Evolutionary conservation across 129 eudicot species (phyloP).

Genomic region (Escallonia rubra): DNA sequence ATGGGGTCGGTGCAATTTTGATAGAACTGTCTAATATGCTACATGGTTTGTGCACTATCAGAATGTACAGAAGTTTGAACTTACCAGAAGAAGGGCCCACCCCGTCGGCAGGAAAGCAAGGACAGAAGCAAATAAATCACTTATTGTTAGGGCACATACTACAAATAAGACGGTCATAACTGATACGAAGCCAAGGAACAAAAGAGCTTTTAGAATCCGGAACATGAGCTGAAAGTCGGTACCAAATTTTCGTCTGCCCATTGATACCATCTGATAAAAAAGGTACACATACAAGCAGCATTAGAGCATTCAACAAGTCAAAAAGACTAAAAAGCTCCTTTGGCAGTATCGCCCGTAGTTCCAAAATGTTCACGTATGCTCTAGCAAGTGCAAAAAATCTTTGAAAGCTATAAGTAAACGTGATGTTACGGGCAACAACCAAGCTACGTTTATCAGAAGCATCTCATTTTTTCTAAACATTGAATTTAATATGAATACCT

Average conservation of each 20-base stretch:
- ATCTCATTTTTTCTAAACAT: background rate
- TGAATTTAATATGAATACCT: slow-evolving; percentile 41
- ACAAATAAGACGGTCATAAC: slow-evolving; percentile 81
- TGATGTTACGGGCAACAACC: background rate
- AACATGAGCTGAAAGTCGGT: slow-evolving; percentile 98
- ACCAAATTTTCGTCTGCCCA: slow-evolving; percentile 91
- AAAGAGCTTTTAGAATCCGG: slow-evolving; percentile 89
- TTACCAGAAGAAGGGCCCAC: slow-evolving; percentile 90
- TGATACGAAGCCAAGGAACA: slow-evolving; percentile 86
- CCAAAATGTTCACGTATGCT: no score
- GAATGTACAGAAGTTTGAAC: slow-evolving; percentile 10
- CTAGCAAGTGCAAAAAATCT: no score
- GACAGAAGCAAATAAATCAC: slow-evolving; percentile 77
- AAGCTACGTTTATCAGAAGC: background rate
- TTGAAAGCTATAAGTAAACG: no score
- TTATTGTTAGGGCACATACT: slow-evolving; percentile 61
- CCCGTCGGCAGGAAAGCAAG: slow-evolving; percentile 96
- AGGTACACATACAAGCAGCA: slow-evolving; percentile 11
- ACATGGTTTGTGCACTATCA: background rate
- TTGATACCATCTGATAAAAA: slow-evolving; percentile 67
- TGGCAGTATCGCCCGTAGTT: no score
- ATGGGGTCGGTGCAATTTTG: no score
- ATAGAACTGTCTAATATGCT: no score
- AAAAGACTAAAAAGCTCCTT: no score
- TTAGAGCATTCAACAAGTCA: background rate